phyloP scores from a whole-genome alignment of 768 basidiomycete species.

The Leccinellum rugosiceps region DNA sequence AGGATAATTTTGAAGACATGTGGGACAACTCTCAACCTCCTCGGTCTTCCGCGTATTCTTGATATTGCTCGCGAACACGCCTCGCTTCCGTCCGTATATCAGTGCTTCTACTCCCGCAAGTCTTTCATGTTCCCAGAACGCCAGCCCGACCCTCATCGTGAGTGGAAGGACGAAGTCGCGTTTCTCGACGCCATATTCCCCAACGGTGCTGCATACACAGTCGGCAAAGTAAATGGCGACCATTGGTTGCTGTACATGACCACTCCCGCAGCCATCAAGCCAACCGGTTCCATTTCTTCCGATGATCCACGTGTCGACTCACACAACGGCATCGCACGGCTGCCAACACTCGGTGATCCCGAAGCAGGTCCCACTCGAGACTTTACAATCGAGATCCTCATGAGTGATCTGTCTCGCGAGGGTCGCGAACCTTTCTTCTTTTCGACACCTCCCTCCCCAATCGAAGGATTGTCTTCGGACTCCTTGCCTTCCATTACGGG shows the following conservation, averaged over 20 bases:
- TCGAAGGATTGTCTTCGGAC: slow-evolving; percentile 47
- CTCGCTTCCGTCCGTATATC: slow-evolving; percentile 66
- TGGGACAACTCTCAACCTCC: slow-evolving; percentile 95
- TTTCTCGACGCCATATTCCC: slow-evolving; percentile 89
- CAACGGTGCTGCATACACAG: slow-evolving; percentile 89
- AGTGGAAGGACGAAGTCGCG: slow-evolving; percentile 91
- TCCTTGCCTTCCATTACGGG: slow-evolving; percentile 24
- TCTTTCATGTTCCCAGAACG: slow-evolving; percentile 99
- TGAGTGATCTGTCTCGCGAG: slow-evolving; percentile 80
- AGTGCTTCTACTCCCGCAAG: slow-evolving; percentile 98
- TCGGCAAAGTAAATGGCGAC: slow-evolving; percentile 97
- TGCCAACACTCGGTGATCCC: slow-evolving; percentile 6
- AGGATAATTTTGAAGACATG: slow-evolving; percentile 98
- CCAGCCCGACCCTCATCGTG: slow-evolving; percentile 86
- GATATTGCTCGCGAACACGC: slow-evolving; percentile 80
- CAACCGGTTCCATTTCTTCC: slow-evolving; percentile 21
- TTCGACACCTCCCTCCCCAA: slow-evolving; percentile 40
- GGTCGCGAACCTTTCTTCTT: slow-evolving; percentile 81
- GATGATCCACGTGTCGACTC: slow-evolving; percentile 16
- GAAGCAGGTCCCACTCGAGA: slow-evolving; percentile 46
- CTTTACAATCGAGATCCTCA: slow-evolving; percentile 96
- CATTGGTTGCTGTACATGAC: slow-evolving; percentile 98
- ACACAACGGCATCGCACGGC: slow-evolving; percentile 9
- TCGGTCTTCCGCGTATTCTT: slow-evolving; percentile 92
- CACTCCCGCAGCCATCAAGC: slow-evolving; percentile 41